phyloP scores from a whole-genome alignment of 2,329 filamentous ascomycete genomes.

The Pyricularia sp. region DNA sequence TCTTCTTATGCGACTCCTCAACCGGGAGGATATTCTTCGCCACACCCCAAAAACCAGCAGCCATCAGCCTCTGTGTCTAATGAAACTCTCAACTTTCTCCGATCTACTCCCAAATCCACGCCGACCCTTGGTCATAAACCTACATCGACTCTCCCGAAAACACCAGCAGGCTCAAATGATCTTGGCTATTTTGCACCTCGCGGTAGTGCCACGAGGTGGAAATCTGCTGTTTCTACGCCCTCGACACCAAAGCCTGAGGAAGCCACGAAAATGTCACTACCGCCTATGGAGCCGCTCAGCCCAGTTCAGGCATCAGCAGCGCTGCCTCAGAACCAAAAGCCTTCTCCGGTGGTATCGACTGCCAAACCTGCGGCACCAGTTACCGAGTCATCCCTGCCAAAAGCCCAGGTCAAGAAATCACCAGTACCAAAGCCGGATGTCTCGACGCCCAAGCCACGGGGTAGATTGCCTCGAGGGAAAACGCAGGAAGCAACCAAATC shows the following conservation, averaged over 20 bases:
- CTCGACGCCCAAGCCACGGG: not conserved
- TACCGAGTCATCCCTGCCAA: slow-evolving; percentile 6
- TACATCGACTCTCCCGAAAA: slow-evolving; percentile 12
- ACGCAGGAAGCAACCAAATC: not conserved
- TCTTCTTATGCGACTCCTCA: not conserved
- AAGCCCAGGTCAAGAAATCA: slow-evolving; percentile 17
- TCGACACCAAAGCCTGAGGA: slow-evolving; percentile 40
- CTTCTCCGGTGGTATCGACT: not conserved
- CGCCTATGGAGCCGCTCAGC: slow-evolving; percentile 49
- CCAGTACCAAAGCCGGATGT: slow-evolving; percentile 15
- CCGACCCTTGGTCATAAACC: slow-evolving; percentile 6
- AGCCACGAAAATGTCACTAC: slow-evolving; percentile 34
- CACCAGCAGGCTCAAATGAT: slow-evolving; percentile 7
- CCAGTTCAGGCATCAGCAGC: slow-evolving; percentile 34
- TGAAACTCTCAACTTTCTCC: slow-evolving; percentile 6
- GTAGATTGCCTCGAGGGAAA: slow-evolving; percentile 6
- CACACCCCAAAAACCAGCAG: not conserved
- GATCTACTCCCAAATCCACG: not conserved
- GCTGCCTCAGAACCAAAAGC: slow-evolving; percentile 15
- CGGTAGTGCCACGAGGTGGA: slow-evolving; percentile 48
- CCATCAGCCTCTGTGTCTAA: slow-evolving; percentile 7
- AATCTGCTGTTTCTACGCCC: slow-evolving; percentile 39
- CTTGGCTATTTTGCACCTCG: slow-evolving; percentile 5
- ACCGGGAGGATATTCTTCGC: not conserved
- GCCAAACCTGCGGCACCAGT: not conserved